Evolutionary conservation across 495 filamentous ascomycete genomes (phyloP), one percentile per base, ranked within the genome.

Genomic region (Pseudomonodictys pantanalensis): DNA sequence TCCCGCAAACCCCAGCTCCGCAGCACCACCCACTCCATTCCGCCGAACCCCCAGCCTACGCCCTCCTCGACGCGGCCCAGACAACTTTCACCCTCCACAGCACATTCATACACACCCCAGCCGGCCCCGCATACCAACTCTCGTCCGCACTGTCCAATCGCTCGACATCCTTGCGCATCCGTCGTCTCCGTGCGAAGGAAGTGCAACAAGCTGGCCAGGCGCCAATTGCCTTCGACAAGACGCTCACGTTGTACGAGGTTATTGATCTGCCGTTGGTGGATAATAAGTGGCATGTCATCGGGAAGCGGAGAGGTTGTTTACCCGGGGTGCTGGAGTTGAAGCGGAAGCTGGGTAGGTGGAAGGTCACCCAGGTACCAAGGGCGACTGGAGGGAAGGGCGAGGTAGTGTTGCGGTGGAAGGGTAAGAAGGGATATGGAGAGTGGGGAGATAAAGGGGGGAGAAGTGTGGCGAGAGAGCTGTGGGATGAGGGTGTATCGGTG

Each of bases 21-120:
- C 2, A 2, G 32, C 30, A 15, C 30, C 49, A 52, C 18, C 49
- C 29, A 39, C 10, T 15, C 5, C 29, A 26, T 5, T 25, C 22
- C 5, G 58, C 49, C 29, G 43, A 41, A 12, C 60, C 60, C 0
- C 60, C 60, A 20, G 28, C 60, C 45, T 63, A 63, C 41, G 25
- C 60, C 54, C 5, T 49, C 41, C 45, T 57, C 29, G 45, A 51
- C 28, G 1, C 44, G 1, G 3, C 33, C 25, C 38, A 52, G 52
- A 62, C 59, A n/a, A 62, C 45, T 17, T 63, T 57, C 48, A 45
- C 17, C 8, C 44, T 63, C 26, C 22, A 38, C 52, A 26, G 35
- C 6, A 63, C 60, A 28, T 63, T 63, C 51, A 63, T 63, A 35
- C 60, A 63, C 53, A 58, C 52, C 12, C 25, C 43, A 39, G 18